Base-by-base conservation (phyloP, 192 early-diverging fungal species). In the Dissophora globulifera region DNA sequence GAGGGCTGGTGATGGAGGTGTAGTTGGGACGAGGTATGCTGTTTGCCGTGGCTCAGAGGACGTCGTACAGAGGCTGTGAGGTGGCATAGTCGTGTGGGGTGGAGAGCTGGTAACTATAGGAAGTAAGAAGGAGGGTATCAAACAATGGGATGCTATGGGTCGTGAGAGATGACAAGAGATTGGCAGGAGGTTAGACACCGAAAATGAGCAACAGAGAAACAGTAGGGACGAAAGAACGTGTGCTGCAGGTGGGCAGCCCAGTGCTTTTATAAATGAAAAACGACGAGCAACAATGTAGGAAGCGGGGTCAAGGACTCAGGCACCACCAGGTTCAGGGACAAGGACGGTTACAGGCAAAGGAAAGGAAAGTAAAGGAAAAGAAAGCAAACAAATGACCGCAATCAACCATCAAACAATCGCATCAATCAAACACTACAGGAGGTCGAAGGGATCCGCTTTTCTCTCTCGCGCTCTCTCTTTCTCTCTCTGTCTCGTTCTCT, bases 1-100 rank as follows among this genome's bases (percentile, higher is more conserved):
- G n/a, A n/a, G n/a, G n/a, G n/a, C n/a, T 45, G 70, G 46, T 60
- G 61, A 25, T 27, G 61, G 25, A 31, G 42, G 23, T 54, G 51
- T 56, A 35, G 66, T 31, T n/a, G 33, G 35, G 40, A 29, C 8
- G 43, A 33, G 40, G 30, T 47, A 53, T 25, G 30, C 27, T 15
- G 22, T 17, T 20, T 25, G 54, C 19, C 29, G 54, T 32, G 47
- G 66, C 33, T 58, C 54, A 30, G 35, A 19, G 20, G 50, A 42
- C 15, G 49, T 20, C 25, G 30, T 25, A 32, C 26, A 55, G 22
- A 70, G 58, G 50, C 42, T 61, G 42, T 61, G 68, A 22, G 50
- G 41, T 16, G 58, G 57, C 67, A 61, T 69, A 22, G 15, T 42
- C 38, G 48, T 33, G 29, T 49, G 38, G 8, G 38, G 38, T 40